These are phyloP conservation scores for Eremochloa ophiuroides DNA, from an alignment of 176 grass and related monocot species.

Conservation along the genomic window DNA sequence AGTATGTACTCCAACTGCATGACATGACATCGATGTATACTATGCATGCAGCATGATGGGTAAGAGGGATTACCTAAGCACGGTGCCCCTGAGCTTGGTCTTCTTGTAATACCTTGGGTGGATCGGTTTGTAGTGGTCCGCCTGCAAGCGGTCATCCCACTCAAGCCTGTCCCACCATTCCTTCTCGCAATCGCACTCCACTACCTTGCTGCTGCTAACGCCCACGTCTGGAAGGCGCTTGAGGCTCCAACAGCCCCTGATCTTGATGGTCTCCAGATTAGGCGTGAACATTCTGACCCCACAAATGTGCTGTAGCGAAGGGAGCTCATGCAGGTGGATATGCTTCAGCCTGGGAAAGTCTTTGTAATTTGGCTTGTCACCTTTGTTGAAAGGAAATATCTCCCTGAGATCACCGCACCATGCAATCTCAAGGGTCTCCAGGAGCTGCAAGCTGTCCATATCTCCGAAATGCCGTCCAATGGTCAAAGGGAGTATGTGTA, in stretches of 20 bases:
- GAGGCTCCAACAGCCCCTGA: conserved; percentile 34
- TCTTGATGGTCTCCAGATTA: not conserved
- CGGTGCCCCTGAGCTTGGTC: not conserved
- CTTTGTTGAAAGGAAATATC: not conserved
- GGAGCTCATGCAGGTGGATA: conserved; percentile 18
- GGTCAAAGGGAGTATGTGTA: not conserved
- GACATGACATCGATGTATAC: too few relatives aligned
- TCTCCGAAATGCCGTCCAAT: too few relatives aligned
- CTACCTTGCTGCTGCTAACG: not conserved
- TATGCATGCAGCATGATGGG: too few relatives aligned
- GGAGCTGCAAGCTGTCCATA: accelerated
- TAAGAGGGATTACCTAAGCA: conserved; percentile 1
- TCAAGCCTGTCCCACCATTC: conserved; percentile 18
- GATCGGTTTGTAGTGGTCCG: not conserved
- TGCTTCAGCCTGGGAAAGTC: not conserved
- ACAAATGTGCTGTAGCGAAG: conserved; percentile 6
- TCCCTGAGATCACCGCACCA: not conserved
- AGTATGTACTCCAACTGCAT: not conserved
- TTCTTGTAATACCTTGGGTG: conserved; percentile 19
- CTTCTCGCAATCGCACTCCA: conserved; percentile 25
- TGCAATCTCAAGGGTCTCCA: not conserved
- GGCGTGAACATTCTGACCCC: not conserved
- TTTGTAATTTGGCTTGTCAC: too few relatives aligned
- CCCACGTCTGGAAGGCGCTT: not conserved
- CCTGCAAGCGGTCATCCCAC: not conserved